Evolutionary conservation across 2,329 filamentous ascomycete genomes (phyloP).

Genomic region (Phialophora macrospora): DNA sequence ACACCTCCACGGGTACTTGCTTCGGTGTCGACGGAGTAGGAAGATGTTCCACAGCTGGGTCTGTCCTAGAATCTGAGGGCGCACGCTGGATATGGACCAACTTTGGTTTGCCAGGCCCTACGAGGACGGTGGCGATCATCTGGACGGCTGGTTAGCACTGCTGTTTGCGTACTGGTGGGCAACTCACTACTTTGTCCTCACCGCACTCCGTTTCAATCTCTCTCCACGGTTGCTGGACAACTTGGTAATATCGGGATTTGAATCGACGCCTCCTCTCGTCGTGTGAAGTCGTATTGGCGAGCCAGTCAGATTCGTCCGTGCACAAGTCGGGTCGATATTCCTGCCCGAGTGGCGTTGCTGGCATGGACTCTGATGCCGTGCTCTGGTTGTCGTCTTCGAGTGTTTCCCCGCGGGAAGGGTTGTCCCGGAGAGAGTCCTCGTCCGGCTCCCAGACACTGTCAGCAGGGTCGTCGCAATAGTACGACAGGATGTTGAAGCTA

Average conservation of each 20-base stretch:
- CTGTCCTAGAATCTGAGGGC: constrained; percentile 17
- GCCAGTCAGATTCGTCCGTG: constrained; percentile 35
- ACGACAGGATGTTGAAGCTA: constrained; percentile 35
- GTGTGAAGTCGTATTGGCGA: constrained; percentile 32
- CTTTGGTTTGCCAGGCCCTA: constrained; percentile 37
- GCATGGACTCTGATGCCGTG: constrained; percentile 24
- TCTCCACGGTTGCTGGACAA: constrained; percentile 30
- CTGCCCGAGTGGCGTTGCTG: constrained; percentile 25
- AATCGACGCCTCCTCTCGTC: constrained; percentile 27
- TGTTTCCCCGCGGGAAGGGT: not conserved
- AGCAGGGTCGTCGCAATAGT: constrained; percentile 28
- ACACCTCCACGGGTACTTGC: constrained; percentile 27
- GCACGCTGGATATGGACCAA: constrained; percentile 38
- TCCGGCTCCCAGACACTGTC: not conserved
- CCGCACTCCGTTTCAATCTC: not conserved
- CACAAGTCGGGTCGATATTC: constrained; percentile 7
- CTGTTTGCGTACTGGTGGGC: too few relatives aligned
- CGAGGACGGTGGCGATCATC: constrained; percentile 36
- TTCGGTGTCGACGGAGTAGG: constrained; percentile 28
- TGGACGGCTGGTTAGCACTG: constrained; percentile 4
- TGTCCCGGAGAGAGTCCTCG: not conserved
- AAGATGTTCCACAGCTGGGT: constrained; percentile 3
- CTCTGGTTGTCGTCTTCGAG: constrained; percentile 23
- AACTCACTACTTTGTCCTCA: constrained; percentile 30
- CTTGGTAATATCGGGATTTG: constrained; percentile 33